Evolutionary conservation across 2,329 filamentous ascomycete species (phyloP), one percentile per base, ranked within the genome.

Genomic region (Passalora sequoiae): DNA sequence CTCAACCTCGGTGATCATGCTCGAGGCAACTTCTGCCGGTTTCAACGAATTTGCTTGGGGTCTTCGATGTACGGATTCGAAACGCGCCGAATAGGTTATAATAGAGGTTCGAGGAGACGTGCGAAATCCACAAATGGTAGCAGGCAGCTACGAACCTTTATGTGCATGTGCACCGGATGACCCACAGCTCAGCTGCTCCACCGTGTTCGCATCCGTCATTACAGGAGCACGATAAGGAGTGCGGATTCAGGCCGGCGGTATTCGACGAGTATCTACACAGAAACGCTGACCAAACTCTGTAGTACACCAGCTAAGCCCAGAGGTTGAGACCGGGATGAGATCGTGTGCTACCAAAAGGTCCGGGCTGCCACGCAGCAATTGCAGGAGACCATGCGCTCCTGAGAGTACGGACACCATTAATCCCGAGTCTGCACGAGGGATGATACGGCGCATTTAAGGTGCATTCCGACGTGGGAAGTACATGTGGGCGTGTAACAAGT

Each of bases 1-100:
- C 16, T 2, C 56, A 32, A 59, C 60, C 13, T 55, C 57, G 21
- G 58, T 44, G 24, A 57, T 54, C 57, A 64, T 64, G 13, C 22
- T 37, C 3, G 4, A n/a, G n/a, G n/a, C n/a, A n/a, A n/a, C n/a
- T n/a, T n/a, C n/a, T n/a, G n/a, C n/a, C n/a, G n/a, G n/a, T n/a
- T n/a, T n/a, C n/a, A n/a, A n/a, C n/a, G n/a, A n/a, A n/a, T n/a
- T n/a, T n/a, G n/a, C n/a, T n/a, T n/a, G n/a, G n/a, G n/a, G n/a
- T n/a, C n/a, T n/a, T n/a, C n/a, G n/a, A n/a, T n/a, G n/a, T n/a
- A n/a, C n/a, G n/a, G n/a, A n/a, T n/a, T n/a, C n/a, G n/a, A n/a
- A n/a, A n/a, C n/a, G n/a, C n/a, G n/a, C n/a, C n/a, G n/a, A n/a
- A n/a, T n/a, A n/a, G n/a, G n/a, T n/a, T n/a, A n/a, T n/a, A 33